Evolutionary conservation across 1,139 yeast species (phyloP).

Genomic region (Blastobotrys proliferans): DNA sequence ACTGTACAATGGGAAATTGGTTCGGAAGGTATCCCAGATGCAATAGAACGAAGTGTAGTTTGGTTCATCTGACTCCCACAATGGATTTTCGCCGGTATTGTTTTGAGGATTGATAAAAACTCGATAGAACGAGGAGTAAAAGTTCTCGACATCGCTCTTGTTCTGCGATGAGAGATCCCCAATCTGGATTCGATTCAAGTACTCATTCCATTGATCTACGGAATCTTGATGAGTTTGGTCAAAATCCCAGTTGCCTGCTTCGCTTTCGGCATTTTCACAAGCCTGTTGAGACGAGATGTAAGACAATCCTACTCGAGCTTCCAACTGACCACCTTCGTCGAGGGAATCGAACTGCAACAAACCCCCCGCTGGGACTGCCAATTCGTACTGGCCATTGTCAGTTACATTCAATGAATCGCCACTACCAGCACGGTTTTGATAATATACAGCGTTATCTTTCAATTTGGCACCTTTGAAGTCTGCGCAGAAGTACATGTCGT

Average conservation of each 20-base stretch:
- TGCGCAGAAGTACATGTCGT: slow-evolving; percentile 15
- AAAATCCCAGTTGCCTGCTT: slow-evolving; percentile 26
- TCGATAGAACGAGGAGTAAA: slow-evolving; percentile 39
- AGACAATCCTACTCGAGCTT: slow-evolving; percentile 39
- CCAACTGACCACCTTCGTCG: slow-evolving; percentile 3
- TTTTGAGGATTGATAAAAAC: slow-evolving; percentile 39
- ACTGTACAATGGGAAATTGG: slow-evolving; percentile 36
- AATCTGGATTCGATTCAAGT: slow-evolving; percentile 14
- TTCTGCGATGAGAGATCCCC: slow-evolving; percentile 13
- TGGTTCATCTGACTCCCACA: slow-evolving; percentile 29
- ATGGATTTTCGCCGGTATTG: slow-evolving; percentile 39
- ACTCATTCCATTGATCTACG: slow-evolving; percentile 31
- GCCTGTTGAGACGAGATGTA: slow-evolving; percentile 37
- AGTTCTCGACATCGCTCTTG: slow-evolving; percentile 26
- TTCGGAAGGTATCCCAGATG: slow-evolving; percentile 42
- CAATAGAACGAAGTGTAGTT: slow-evolving; percentile 43
- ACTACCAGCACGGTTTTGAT: slow-evolving; percentile 3
- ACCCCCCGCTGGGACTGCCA: slow-evolving; percentile 10
- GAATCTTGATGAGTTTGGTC: slow-evolving; percentile 28
- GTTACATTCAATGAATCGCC: slow-evolving; percentile 10
- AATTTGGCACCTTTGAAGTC: slow-evolving; percentile 11
- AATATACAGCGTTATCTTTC: slow-evolving; percentile 9
- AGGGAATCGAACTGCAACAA: slow-evolving; percentile 8
- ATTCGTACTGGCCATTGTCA: slow-evolving; percentile 5
- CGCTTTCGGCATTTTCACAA: slow-evolving; percentile 31